Evolutionary conservation across 352 stramenopile species (phyloP).

Genomic region (Pythium apleroticum): DNA sequence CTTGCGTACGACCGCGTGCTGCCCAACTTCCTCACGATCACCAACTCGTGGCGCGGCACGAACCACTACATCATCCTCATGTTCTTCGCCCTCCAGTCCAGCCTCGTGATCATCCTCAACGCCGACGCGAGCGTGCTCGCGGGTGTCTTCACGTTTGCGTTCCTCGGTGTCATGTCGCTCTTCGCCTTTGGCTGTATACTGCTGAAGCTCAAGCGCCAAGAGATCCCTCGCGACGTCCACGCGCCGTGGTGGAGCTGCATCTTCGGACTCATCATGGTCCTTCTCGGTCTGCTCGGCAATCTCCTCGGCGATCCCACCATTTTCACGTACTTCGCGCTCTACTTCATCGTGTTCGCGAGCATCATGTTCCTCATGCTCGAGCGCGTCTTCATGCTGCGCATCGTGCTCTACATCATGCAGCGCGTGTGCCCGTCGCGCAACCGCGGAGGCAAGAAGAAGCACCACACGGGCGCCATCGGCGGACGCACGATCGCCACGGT

Average conservation of each 20-base stretch:
- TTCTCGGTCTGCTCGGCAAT: conserved; percentile 63
- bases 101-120: conserved; percentile 57
- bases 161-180: conserved; percentile 90
- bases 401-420: conserved; percentile 68
- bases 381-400: conserved; percentile 71
- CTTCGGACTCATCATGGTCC: conserved; percentile 70
- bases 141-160: conserved; percentile 92
- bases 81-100: conserved; percentile 53
- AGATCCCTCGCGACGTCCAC: conserved; percentile 85
- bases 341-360: conserved; percentile 65
- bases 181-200: conserved; percentile 91
- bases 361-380: conserved; percentile 85
- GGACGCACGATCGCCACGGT: conserved; percentile 65
- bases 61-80: conserved; percentile 68
- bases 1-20: conserved; percentile 64
- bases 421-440: conserved; percentile 52
- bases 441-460: conserved; percentile 27
- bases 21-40: conserved; percentile 37
- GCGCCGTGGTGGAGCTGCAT: conserved; percentile 84
- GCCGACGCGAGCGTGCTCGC: conserved; percentile 77
- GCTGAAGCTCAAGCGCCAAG: conserved; percentile 91
- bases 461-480: conserved; percentile 57
- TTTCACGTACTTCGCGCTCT: conserved; percentile 82
- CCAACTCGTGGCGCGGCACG: conserved; percentile 53
- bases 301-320: conserved; percentile 69